Base-by-base conservation (phyloP, 164 flowering plant genomes). In the Vitis rotundifolia region DNA sequence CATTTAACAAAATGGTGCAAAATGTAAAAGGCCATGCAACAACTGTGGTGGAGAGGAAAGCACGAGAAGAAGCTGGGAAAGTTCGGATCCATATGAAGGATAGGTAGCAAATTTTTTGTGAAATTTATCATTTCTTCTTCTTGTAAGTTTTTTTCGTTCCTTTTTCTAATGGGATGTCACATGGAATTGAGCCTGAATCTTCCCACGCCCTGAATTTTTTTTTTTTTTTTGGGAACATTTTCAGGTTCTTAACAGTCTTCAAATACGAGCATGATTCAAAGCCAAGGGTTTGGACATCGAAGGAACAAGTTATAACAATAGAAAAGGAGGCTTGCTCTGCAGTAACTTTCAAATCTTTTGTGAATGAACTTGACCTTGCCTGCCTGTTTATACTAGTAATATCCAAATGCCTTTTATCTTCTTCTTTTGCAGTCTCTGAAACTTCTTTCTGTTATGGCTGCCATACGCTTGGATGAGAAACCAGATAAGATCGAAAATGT, bases 261-360 rank as follows among this genome's bases (percentile, higher is more conserved):
- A 84, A 77, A 68, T 87, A 81, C 72, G 96, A 91, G 64, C 56
- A 70, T 53, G 90, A 91, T 52, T 91, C 94, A 57, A 73, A 89
- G 84, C 97, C 96, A 28, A 78, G 97, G 73, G 82, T 84, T 69
- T 92, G 97, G 96, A 92, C 91, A 31, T 94, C 90, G 59, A 89
- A 85, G 66, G 97, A 89, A 76, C 88, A 92, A 73, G 85, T 92
- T 28, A 73, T 79, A 64, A 55, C 78, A 64, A 91, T 92, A 22
- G 88, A 91, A 9, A 89, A 72, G 67, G 81, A 72, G 55, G 91
- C 96, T 15, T 85, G 81, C 37, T 54, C 88, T 64, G 81, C 86
- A 70, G 95, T 90, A 88, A 64, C 53, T 66, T 72, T 4, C 18
- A 10, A 15, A n/a, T 59, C 56, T 48, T 69, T 28, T 49, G 9